Base-by-base conservation (phyloP, 306 rosid species). In the Quercus alba region DNA sequence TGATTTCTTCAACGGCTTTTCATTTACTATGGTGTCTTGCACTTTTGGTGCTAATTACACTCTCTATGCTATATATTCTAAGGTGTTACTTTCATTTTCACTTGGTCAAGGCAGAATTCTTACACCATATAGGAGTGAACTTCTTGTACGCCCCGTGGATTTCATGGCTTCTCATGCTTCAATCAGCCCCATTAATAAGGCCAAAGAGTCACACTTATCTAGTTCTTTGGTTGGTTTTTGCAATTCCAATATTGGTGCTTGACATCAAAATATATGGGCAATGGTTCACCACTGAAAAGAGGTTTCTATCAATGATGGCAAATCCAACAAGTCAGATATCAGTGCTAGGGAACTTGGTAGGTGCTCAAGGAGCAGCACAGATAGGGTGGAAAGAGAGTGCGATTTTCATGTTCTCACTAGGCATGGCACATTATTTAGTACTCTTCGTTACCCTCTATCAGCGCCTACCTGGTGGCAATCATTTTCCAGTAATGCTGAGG, bases 81-180 rank as follows among this genome's bases (percentile, higher is more conserved):
- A 85, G 78, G 63, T 86, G 89, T 58, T 64, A 81, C 78, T 71
- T 85, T 69, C 85, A 88, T 82, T 82, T 84, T 64, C 38, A 74
- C 18, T 11, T 14, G 52, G 94, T 86, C 79, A 85, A 80, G 57
- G 55, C 80, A 18, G 86, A 87, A 84, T 81, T 90, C 78, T 80
- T 54, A 25, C 89, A 88, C 78, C 85, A 81, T 55, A 83, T 75
- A 35, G 85, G 81, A 62, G 81, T 82, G 44, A 88, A 88, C 81
- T 88, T 70, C 81, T 56, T 81, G 80, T 86, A 84, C 21, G 85
- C 80, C 51, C 90, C 92, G n/a, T 86, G 89, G 90, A 86, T 86
- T 77, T 84, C 90, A 10, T 79, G 86, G 82, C 94, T 88, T 70
- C 85, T 85, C 57, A 69, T 90, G 83, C 86, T 86, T 49, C 88